Evolutionary conservation across 139 green algal species (phyloP).

Genomic region (Chlorella sp.): DNA sequence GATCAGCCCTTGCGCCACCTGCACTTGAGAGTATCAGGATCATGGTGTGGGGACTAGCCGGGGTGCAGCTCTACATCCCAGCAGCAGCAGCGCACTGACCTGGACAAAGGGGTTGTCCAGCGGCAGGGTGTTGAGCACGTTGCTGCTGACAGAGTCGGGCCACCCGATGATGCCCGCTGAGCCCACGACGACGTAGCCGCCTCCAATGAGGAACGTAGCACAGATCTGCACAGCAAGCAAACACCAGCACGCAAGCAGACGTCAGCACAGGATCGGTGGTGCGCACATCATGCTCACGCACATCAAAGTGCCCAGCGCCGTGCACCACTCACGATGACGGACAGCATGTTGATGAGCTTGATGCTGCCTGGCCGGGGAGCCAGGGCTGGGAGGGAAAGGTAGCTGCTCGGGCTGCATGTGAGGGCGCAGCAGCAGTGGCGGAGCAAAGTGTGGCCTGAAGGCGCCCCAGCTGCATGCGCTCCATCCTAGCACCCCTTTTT

Average conservation of each 20-base stretch:
- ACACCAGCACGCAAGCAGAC: no score
- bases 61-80: no score
- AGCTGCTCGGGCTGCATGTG: slow-evolving; percentile 15
- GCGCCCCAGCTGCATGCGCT: background rate
- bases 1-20: slow-evolving; percentile 44
- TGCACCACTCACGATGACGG: slow-evolving; percentile 24
- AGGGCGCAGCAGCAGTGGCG: background rate
- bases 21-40: no score
- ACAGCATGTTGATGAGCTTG: slow-evolving; percentile 57
- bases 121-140: slow-evolving; percentile 63
- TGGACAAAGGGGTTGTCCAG: slow-evolving; percentile 9
- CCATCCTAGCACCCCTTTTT: no score
- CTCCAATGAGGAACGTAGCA: slow-evolving; percentile 27
- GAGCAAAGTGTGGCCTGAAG: no score
- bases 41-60: no score
- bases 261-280: background rate
- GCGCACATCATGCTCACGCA: no score
- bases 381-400: slow-evolving; percentile 8
- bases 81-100: no score
- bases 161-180: slow-evolving; percentile 9
- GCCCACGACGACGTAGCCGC: slow-evolving; percentile 49
- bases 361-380: slow-evolving; percentile 8
- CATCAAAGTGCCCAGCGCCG: no score
- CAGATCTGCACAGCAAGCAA: slow-evolving; percentile 18
- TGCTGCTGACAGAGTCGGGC: slow-evolving; percentile 38